Percentiles rank a stretch among this genome's conserved stretches.
These are phyloP conservation scores for Madurella mycetomatis DNA, from an alignment of 2,329 filamentous ascomycete genomes.

Conservation along the genomic window DNA sequence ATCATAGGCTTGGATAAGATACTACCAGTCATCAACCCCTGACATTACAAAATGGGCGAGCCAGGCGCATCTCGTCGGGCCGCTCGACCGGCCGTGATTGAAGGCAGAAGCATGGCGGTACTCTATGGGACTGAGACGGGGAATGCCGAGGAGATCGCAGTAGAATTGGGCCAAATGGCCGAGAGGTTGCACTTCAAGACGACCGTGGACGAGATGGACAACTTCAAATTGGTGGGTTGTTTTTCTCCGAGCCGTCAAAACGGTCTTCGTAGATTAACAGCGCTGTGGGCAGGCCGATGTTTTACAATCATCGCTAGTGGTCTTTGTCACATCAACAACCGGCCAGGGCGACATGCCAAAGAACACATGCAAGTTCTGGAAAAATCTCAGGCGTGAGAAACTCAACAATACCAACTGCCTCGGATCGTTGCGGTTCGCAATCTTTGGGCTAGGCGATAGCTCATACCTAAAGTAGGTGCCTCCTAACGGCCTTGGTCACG, in stretches of 20 bases:
- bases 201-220: constrained; percentile 71
- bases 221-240: constrained; percentile 69
- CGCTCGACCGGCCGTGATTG: constrained; percentile 9
- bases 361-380: constrained; percentile 83
- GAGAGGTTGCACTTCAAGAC: constrained; percentile 77
- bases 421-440: constrained; percentile 65
- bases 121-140: constrained; percentile 95
- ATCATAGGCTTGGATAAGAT: no score
- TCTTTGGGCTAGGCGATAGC: constrained; percentile 89
- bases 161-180: constrained; percentile 70
- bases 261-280: neutral
- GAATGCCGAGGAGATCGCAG: constrained; percentile 85
- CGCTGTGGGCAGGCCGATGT: constrained; percentile 40
- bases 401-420: constrained; percentile 65
- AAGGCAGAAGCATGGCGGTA: constrained; percentile 54
- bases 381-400: constrained; percentile 71
- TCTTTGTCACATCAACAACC: constrained; percentile 86
- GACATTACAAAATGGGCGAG: constrained; percentile 7
- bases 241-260: neutral
- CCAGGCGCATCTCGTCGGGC: neutral
- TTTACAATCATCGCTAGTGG: constrained; percentile 52
- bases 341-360: constrained; percentile 90
- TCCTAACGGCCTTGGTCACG: neutral
- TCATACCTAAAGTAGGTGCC: constrained; percentile 79
- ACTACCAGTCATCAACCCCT: neutral